Evolutionary conservation across 768 basidiomycete species (phyloP), one percentile per base, ranked within the genome.

Genomic region (Amanita fuliginea): DNA sequence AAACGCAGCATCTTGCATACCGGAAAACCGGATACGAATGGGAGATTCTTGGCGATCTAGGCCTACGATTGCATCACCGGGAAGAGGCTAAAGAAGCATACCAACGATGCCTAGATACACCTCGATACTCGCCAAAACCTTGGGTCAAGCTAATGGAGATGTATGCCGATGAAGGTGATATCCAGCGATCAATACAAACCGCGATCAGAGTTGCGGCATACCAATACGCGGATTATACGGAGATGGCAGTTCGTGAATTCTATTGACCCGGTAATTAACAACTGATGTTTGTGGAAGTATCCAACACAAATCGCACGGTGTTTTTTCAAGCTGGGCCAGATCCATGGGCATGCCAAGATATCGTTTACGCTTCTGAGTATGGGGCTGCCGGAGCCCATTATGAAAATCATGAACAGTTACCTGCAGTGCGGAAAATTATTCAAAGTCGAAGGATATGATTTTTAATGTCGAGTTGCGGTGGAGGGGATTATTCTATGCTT

Each of bases 71-170:
- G 49, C 88, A 95, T 60, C 96, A 98, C 69, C 94, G 91, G 64
- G 96, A 99, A 60, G 96, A 99, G 60, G 93, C 92, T 32, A 98
- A 99, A 66, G 96, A 99, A 61, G 94, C 93, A 3, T 99, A 86
- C 62, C 92, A 96, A 61, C 81, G 94, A 7, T 93, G 92, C 65
- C 78, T 98, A 32, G 96, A 98, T 56, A 72, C 80, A 28, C 76
- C 81, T 21, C 73, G 86, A 19, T 98, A 96, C 65, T 85, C 87
- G 4, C 76, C 82, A 51, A 97, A 95, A 64, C 93, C 94, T 3
- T 94, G 96, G 91, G 68, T 77, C 44, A 94, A 93, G 65, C 66
- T 98, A 44, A 78, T 99, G 71, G 93, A 97, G 66, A 87, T 83
- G 78, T 98, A 96, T 56, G 83, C 91, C n/a, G 92, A 92, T 2